Evolutionary conservation across 768 basidiomycete species (phyloP).

Genomic region (Gloeostereum incarnatum): DNA sequence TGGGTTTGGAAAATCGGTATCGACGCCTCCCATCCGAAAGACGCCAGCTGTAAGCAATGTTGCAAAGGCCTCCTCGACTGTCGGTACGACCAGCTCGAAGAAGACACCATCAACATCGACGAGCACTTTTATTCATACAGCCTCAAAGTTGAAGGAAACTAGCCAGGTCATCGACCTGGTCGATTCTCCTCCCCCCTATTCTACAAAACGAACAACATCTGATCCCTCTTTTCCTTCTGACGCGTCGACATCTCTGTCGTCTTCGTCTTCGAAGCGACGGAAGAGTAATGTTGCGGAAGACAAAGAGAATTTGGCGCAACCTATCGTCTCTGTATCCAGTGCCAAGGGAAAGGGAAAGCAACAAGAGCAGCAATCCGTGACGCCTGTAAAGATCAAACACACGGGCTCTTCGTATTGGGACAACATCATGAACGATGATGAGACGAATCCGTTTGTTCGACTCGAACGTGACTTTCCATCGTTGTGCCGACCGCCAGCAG

Average conservation of each 20-base stretch:
- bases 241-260: background rate
- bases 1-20: slow-evolving; percentile 24
- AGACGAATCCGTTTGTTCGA: slow-evolving; percentile 2
- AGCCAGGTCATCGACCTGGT: slow-evolving; percentile 12
- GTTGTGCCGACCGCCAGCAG: background rate
- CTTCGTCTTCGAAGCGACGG: slow-evolving; percentile 20
- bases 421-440: background rate
- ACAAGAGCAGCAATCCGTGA: background rate
- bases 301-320: slow-evolving; percentile 17
- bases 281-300: slow-evolving; percentile 12
- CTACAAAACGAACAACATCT: too few species aligned
- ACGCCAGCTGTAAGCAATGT: slow-evolving; percentile 20
- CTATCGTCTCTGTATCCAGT: background rate
- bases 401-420: background rate
- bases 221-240: background rate
- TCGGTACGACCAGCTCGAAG: background rate
- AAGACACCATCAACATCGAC: background rate
- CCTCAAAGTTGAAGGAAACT: background rate
- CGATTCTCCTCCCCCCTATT: slow-evolving; percentile 1
- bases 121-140: background rate
- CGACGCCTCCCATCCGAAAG: slow-evolving; percentile 9
- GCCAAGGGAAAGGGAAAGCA: slow-evolving; percentile 11
- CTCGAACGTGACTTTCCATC: slow-evolving; percentile 5
- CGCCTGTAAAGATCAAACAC: background rate
- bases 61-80: slow-evolving; percentile 26